phyloP scores from a whole-genome alignment of 257 asterid genomes.

The Gentiana straminea region DNA sequence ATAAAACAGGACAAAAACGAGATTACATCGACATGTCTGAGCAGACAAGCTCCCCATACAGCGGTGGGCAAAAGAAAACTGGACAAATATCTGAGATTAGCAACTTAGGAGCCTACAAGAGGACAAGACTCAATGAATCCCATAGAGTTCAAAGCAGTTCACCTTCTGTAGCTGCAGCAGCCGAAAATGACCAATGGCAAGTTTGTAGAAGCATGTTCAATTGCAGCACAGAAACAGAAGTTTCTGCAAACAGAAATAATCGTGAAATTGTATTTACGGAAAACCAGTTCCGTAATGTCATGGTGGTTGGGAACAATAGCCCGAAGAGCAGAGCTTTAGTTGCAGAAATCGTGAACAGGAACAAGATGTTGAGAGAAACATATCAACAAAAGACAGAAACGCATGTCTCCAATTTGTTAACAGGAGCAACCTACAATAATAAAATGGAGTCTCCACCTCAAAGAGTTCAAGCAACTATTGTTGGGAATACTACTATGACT shows the following conservation, averaged over 20 bases:
- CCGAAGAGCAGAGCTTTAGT: constrained; percentile 18
- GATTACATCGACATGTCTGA: constrained; percentile 18
- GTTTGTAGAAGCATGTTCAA: constrained; percentile 14
- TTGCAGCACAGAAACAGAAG: constrained; percentile 19
- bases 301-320: constrained; percentile 16
- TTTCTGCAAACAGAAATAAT: constrained; percentile 8
- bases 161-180: constrained; percentile 22
- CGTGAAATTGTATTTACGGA: constrained; percentile 11
- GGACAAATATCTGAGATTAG: constrained; percentile 44
- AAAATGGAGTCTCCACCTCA: constrained; percentile 15
- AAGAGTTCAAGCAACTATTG: constrained; percentile 12
- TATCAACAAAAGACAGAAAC: constrained; percentile 17
- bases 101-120: constrained; percentile 19
- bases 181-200: constrained; percentile 19
- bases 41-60: constrained; percentile 14
- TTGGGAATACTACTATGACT: constrained; percentile 21
- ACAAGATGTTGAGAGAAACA: constrained; percentile 19
- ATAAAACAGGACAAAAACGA: constrained; percentile 36
- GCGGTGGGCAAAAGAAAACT: constrained; percentile 8
- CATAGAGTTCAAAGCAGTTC: constrained; percentile 18
- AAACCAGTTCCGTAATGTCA: constrained; percentile 13
- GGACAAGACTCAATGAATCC: constrained; percentile 16
- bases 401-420: constrained; percentile 21
- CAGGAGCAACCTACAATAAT: constrained; percentile 12
- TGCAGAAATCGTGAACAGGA: constrained; percentile 19